phyloP scores from a whole-genome alignment of 2,329 filamentous ascomycete species.

The Aspergillus vadensis region DNA sequence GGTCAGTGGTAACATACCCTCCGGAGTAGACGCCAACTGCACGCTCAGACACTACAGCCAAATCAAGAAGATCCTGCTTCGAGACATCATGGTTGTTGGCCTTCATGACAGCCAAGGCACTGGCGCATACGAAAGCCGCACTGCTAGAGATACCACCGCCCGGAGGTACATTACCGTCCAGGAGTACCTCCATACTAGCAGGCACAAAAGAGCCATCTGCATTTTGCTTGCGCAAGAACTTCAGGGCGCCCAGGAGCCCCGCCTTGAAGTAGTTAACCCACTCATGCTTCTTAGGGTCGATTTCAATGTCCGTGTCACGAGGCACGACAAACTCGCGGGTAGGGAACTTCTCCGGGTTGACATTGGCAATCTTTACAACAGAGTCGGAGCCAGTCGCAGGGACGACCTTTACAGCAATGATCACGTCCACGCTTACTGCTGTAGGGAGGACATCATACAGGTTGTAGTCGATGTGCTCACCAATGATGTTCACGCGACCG shows the following conservation, averaged over 20 bases:
- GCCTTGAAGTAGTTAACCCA: conserved; percentile 99
- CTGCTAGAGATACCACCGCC: conserved; percentile 92
- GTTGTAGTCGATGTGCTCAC: conserved; percentile 98
- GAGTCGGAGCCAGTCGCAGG: conserved; percentile 48
- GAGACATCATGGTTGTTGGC: conserved; percentile 83
- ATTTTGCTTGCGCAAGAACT: conserved; percentile 70
- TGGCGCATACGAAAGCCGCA: conserved; percentile 89
- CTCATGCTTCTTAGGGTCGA: conserved; percentile 82
- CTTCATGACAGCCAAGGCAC: conserved; percentile 81
- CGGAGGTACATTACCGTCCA: conserved; percentile 88
- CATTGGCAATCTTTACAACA: conserved; percentile 77
- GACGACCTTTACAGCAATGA: conserved; percentile 73
- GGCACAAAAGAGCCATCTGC: conserved; percentile 64
- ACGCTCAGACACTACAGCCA: conserved; percentile 92
- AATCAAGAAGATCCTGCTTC: conserved; percentile 88
- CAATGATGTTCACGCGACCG: conserved; percentile 95
- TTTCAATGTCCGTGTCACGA: conserved; percentile 64
- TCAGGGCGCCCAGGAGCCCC: conserved; percentile 78
- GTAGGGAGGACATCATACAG: conserved; percentile 95
- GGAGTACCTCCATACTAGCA: conserved; percentile 79
- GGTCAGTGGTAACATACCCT: conserved; percentile 60
- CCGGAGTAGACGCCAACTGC: conserved; percentile 95
- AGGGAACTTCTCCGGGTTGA: conserved; percentile 74
- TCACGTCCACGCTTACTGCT: conserved; percentile 87
- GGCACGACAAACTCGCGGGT: conserved; percentile 73